Evolutionary conservation across 2,329 filamentous ascomycete species (phyloP), one percentile per base, ranked within the genome.

Genomic region (Neofusicoccum kwambonambiense): DNA sequence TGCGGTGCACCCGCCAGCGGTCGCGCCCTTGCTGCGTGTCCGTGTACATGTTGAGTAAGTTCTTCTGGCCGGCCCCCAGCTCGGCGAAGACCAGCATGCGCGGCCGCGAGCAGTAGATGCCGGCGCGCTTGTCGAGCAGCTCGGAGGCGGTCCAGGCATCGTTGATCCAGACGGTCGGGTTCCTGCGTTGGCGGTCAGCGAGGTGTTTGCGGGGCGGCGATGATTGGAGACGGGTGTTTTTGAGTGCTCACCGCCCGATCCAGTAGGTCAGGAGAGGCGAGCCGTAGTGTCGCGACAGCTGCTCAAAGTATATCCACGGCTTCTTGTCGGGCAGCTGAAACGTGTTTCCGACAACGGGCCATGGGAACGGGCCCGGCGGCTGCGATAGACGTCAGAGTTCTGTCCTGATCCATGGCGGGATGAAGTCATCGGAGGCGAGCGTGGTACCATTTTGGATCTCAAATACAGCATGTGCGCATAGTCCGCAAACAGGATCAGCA

Each of bases 271-370:
- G 82, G 6, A 86, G 69, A 0, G 83, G 81, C 0, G 80, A 76
- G 4, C 81, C 73, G 69, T 84, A 82, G 52, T 75, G 70, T 68
- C 83, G 82, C 3, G 84, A 83, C 0, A 86, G 73, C 67, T 82
- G 70, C 62, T 87, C 83, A 67, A 87, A 86, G 72, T 83, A 84
- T 27, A 86, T 78, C 85, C 85, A 87, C 2, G 85, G 84, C 69
- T 86, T 86, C 64, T 76, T 78, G 27, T 82, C 78, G 1, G 84
- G 84, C 3, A 87, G 77, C 66, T 80, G 80, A 64, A 83, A 84
- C 0, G 84, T 86, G 69, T 86, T 87, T 39, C 84, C 84, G 3
- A 86, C 74, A 37, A 87, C 78, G 4, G 84, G 84, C 67, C 78
- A 78, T 2, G 84, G 84, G 3, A 84, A 77, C 0, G 84, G 84